Evolutionary conservation across 306 rosid species (phyloP).

Genomic region (Cucurbita pepo): DNA sequence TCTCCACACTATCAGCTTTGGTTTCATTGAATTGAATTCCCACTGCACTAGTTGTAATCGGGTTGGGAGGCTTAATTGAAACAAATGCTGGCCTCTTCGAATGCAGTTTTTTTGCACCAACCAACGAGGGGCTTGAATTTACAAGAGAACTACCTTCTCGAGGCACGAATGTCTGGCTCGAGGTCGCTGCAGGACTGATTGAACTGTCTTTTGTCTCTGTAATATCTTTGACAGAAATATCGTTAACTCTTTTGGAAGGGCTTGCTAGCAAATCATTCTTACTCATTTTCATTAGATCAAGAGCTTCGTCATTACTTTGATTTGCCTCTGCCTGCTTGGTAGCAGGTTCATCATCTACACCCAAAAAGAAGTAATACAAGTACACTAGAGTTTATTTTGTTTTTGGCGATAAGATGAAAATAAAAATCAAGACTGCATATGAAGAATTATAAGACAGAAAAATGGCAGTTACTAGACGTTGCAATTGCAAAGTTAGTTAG

Average conservation of each 20-base stretch:
- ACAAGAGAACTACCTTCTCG: conserved; percentile 12
- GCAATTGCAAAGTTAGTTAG: neutral
- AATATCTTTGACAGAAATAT: neutral
- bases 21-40: conserved; percentile 17
- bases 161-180: conserved; percentile 7
- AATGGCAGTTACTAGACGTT: neutral
- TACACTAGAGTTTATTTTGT: neutral
- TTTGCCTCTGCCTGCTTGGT: conserved; percentile 1
- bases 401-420: neutral
- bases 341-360: conserved; percentile 25
- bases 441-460: neutral
- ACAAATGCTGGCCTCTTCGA: conserved; percentile 52
- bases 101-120: conserved; percentile 8
- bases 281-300: conserved; percentile 5
- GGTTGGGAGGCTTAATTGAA: conserved; percentile 28
- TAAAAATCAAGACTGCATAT: neutral
- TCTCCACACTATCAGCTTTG: conserved; percentile 2
- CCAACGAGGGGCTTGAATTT: conserved; percentile 10
- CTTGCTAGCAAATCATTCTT: conserved; percentile 13
- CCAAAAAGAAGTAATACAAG: neutral
- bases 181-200: neutral
- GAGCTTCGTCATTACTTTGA: conserved; percentile 1
- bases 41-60: neutral
- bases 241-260: neutral
- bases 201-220: conserved; percentile 12